Evolutionary conservation across 148 eudicot genomes (phyloP).

Genomic region (Salicornia ramosissima): DNA sequence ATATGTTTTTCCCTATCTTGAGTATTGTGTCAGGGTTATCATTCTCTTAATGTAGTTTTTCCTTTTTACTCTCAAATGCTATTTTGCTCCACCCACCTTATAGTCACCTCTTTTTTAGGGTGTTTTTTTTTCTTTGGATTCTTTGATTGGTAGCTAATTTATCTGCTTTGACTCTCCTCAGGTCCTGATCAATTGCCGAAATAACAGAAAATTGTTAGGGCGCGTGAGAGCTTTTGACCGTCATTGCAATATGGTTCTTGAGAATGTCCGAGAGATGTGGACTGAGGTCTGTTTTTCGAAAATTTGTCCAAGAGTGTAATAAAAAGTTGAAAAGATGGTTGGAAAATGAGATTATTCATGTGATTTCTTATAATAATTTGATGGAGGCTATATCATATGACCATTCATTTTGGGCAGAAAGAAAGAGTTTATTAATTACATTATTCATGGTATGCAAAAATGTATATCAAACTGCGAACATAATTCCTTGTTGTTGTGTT

Average conservation of each 20-base stretch:
- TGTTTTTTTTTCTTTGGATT: neutral
- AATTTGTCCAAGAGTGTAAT: too few relatives aligned
- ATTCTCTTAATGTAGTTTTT: neutral
- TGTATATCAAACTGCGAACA: neutral
- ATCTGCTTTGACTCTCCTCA: slow-evolving; percentile 17
- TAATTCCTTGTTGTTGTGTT: neutral
- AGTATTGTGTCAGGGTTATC: neutral
- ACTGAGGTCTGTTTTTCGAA: slow-evolving; percentile 50
- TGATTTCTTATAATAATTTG: too few relatives aligned
- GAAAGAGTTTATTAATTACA: too few relatives aligned
- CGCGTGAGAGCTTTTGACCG: slow-evolving; percentile 76
- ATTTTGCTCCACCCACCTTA: too few relatives aligned
- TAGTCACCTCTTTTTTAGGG: neutral
- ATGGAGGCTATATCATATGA: too few relatives aligned
- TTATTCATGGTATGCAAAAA: neutral
- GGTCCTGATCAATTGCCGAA: slow-evolving; percentile 94
- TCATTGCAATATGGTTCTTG: slow-evolving; percentile 79
- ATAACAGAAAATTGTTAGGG: slow-evolving; percentile 75
- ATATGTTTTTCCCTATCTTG: neutral
- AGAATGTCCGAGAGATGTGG: slow-evolving; percentile 89
- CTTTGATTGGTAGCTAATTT: neutral
- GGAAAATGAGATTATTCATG: too few relatives aligned
- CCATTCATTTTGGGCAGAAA: too few relatives aligned
- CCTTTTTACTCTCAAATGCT: neutral
- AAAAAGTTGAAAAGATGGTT: too few relatives aligned